Percentiles rank a stretch among this genome's conserved stretches.
phyloP scores from a whole-genome alignment of 495 filamentous ascomycete species.

The Xylaria bambusicola region DNA sequence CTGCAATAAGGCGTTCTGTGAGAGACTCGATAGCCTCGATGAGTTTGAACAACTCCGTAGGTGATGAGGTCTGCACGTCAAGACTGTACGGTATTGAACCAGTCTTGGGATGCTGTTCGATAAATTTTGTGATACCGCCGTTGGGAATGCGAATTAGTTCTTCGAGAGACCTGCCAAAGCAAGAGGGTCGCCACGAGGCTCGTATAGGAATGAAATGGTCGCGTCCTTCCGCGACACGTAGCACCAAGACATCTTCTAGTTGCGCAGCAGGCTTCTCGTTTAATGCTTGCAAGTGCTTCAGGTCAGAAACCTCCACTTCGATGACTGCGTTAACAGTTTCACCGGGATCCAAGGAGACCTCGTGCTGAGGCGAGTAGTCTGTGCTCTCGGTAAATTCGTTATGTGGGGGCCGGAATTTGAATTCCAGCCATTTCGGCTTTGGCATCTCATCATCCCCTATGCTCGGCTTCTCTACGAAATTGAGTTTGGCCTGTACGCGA shows the following conservation, averaged over 20 bases:
- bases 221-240: slow-evolving; percentile 81
- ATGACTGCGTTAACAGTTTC: slow-evolving; percentile 74
- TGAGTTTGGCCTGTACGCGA: slow-evolving; percentile 70
- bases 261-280: slow-evolving; percentile 65
- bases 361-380: slow-evolving; percentile 41
- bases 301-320: slow-evolving; percentile 61
- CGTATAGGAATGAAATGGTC: slow-evolving; percentile 88
- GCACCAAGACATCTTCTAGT: slow-evolving; percentile 84
- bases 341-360: slow-evolving; percentile 73
- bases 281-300: slow-evolving; percentile 65
- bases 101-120: slow-evolving; percentile 26
- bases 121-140: slow-evolving; percentile 62
- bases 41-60: slow-evolving; percentile 82
- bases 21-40: slow-evolving; percentile 80
- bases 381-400: slow-evolving; percentile 15
- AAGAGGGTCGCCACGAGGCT: slow-evolving; percentile 77
- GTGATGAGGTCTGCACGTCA: slow-evolving; percentile 53
- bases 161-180: slow-evolving; percentile 79
- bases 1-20: slow-evolving; percentile 72
- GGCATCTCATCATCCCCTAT: slow-evolving; percentile 39
- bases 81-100: slow-evolving; percentile 48
- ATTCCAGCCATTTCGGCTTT: slow-evolving; percentile 64
- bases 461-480: slow-evolving; percentile 70
- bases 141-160: slow-evolving; percentile 85
- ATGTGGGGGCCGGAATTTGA: slow-evolving; percentile 56